Base-by-base conservation (phyloP, 169 alveolate genomes). In the Cryptosporidium ubiquitum region DNA sequence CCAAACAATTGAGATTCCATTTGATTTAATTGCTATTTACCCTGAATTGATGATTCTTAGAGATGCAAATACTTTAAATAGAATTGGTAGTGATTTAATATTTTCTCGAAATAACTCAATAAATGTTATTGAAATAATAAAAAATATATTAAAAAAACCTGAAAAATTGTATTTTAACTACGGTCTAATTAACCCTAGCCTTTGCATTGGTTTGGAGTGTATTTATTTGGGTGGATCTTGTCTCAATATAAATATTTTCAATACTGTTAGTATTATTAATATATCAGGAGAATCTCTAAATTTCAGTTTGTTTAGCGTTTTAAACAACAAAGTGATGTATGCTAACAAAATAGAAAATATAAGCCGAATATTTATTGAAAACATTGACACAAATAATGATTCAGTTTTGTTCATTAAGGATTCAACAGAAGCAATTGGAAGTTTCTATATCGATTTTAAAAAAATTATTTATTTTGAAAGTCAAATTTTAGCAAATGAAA, bases 141-240 rank as follows among this genome's bases (percentile, higher is more conserved):
- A 70, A 16, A 42, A 35, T 31, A 7, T 70, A 49, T 23, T 16
- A 1, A 18, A 33, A 9, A 20, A 35, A 14, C 3, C 84, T 5
- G 47, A 70, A 26, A 14, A 26, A 44, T 70, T 23, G n/a, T 70
- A 23, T 51, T 20, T 49, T 3, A 37, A 70, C 16, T 70, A 70
- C 57, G n/a, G 31, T 42, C 20, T n/a, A 68, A 37, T 70, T 70
- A 40, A 70, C 18, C 26, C 84, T 14, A 47, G 61, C 7, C 39
- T 70, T 20, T 42, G 61, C 10, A 70, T 70, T n/a, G 84, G 84
- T 18, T 20, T 70, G 5, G 84, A 70, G 57, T 70, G 20, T 42
- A 23, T 29, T 26, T 18, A 70, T 20, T 18, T 9, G n/a, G 26
- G 42, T 18, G 57, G 39, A 47, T 42, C 84, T 18, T 64, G 52